Base-by-base conservation (phyloP, 192 early-diverging fungal genomes). In the Backusella westeae region DNA sequence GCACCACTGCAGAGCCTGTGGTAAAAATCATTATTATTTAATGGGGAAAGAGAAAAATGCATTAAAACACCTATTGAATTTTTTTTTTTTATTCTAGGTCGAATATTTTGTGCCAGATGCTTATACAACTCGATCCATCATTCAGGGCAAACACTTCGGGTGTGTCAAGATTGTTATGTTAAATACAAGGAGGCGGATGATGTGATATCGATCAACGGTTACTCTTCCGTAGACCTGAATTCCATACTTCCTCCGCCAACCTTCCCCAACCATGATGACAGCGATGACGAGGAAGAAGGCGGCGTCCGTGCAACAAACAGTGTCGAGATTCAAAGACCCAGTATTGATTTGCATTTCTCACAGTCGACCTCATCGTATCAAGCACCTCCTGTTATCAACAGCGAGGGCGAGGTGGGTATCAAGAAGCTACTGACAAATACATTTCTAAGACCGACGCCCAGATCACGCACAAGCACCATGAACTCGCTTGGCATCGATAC, bases 1-100 rank as follows among this genome's bases (percentile, higher is more conserved):
- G 52, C 94, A 95, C 77, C 94, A 95, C 70, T 95, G 94, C 75
- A 86, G 94, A 21, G 90, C 93, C 44, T 95, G 94, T 86, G 94
- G 93, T 89, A 80, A 67, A 78, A 6, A 65, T 32, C 21, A 21
- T 65, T 19, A 1, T 34, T 4, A 23, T 6, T 29, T 9, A 59
- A 23, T 8, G 21, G 14, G 15, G 23, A 69, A 36, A 70, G 14
- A 5, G 41, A 7, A 36, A n/a, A 70, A 36, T 39, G 9, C n/a
- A 36, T 32, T 12, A 69, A 70, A 32, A 32, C 32, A 32, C 32
- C 32, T 29, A 66, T 8, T 23, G 38, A 15, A 36, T 34, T 23
- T 32, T n/a, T 42, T 32, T 32, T 3, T 32, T 21, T 32, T 32
- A 32, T 32, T 39, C 19, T 35, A 86, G 89, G 88, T 19, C 91